Conservation (phyloP, 805 yeast genomes). For the Candida tallmaniae region DNA sequence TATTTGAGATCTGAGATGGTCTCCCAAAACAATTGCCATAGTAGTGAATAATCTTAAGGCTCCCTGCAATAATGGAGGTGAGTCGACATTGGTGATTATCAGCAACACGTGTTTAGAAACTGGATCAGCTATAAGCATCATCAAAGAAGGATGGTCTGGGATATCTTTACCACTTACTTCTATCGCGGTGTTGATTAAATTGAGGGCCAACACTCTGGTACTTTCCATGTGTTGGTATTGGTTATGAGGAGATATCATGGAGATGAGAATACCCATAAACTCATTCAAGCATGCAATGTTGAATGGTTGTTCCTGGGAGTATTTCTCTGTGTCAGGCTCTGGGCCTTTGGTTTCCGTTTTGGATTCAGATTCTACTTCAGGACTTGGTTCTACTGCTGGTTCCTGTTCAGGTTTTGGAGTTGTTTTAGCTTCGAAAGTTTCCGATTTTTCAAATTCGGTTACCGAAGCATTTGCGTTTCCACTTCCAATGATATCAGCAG, state of each 20-base stretch:
- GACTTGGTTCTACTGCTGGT: neutral
- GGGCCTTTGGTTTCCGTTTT: neutral
- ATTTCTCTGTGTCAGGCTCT: neutral
- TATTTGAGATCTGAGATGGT: constrained; percentile 69
- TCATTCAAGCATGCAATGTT: constrained; percentile 76
- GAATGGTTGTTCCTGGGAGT: constrained; percentile 43
- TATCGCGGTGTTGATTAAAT: constrained; percentile 69
- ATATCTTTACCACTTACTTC: constrained; percentile 74
- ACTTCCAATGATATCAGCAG: constrained; percentile 59
- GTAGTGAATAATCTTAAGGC: constrained; percentile 74
- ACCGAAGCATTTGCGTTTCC: constrained; percentile 18
- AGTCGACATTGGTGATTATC: constrained; percentile 69
- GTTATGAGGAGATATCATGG: constrained; percentile 77
- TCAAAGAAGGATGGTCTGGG: constrained; percentile 55
- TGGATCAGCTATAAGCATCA: constrained; percentile 68
- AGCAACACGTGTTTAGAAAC: constrained; percentile 83
- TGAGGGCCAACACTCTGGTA: constrained; percentile 77
- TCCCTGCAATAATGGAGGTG: constrained; percentile 66
- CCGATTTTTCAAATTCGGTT: constrained; percentile 1
- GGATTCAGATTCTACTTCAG: neutral
- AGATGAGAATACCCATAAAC: constrained; percentile 67
- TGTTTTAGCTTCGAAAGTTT: constrained; percentile 12
- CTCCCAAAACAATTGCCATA: constrained; percentile 61
- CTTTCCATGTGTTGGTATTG: constrained; percentile 83
- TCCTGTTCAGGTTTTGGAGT: constrained; percentile 12